These are phyloP conservation scores for Globisporangium radiosum DNA, from an alignment of 352 stramenopile genomes.

Conservation along the genomic window DNA sequence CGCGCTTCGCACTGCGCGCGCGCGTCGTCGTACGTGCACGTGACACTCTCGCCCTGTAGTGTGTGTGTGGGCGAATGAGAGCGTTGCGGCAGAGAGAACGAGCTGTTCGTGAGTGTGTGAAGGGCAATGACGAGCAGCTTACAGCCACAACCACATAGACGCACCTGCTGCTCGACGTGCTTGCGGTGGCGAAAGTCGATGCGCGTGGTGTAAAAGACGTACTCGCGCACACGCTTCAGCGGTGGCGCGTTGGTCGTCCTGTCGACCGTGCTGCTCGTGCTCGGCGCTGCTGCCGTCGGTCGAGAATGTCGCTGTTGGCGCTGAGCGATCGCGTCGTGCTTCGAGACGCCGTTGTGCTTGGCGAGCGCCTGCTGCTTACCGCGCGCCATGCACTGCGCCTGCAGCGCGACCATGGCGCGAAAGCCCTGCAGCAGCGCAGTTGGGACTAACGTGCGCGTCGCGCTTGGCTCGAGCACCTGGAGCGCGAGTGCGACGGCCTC, in stretches of 20 bases:
- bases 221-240: conserved; percentile 22
- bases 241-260: neutral
- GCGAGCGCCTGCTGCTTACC: conserved; percentile 24
- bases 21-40: conserved; percentile 51
- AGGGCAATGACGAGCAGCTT: too few relatives aligned
- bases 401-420: conserved; percentile 47
- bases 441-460: conserved; percentile 9
- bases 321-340: conserved; percentile 26
- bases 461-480: conserved; percentile 27
- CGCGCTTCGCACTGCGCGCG: conserved; percentile 32
- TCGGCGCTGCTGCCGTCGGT: neutral
- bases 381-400: conserved; percentile 34
- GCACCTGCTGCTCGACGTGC: conserved; percentile 46
- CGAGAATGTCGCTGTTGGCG: conserved; percentile 10
- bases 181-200: conserved; percentile 54
- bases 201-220: conserved; percentile 53
- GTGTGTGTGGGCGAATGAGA: neutral
- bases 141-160: neutral
- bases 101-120: too few relatives aligned
- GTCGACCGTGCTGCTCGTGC: neutral
- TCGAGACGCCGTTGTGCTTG: conserved; percentile 32
- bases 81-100: neutral
- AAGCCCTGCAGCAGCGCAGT: conserved; percentile 39
- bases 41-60: conserved; percentile 28
- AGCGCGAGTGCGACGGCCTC: conserved; percentile 57